Conservation (phyloP, 257 asterid genomes). For the Coffea eugenioides region DNA sequence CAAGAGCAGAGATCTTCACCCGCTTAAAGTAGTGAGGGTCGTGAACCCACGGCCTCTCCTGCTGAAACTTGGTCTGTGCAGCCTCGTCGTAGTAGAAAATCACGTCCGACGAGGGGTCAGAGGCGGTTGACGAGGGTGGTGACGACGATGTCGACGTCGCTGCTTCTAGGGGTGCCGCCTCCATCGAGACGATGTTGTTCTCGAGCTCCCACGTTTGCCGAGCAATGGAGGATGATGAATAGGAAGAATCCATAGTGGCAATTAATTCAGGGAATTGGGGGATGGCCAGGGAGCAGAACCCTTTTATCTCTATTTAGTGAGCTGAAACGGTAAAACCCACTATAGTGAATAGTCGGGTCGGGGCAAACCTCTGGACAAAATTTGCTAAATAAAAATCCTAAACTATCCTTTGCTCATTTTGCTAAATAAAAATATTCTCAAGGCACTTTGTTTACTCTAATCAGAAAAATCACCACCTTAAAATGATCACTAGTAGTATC, state of each 20-base stretch:
- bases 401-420: too few relatives aligned
- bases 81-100: constrained; percentile 82
- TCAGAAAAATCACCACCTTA: too few relatives aligned
- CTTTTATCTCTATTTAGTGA: too few relatives aligned
- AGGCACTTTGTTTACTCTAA: too few relatives aligned
- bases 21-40: constrained; percentile 99
- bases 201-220: constrained; percentile 35
- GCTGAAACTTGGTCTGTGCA: constrained; percentile 75
- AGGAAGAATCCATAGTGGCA: constrained; percentile 16
- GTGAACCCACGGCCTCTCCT: constrained; percentile 83
- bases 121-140: not conserved
- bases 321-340: not conserved
- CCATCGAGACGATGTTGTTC: constrained; percentile 22
- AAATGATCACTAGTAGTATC: too few relatives aligned
- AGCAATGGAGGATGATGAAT: constrained; percentile 23
- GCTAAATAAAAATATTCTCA: too few relatives aligned
- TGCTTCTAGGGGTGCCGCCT: not conserved
- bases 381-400: too few relatives aligned
- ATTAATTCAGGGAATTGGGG: too few relatives aligned
- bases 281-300: not conserved
- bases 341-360: too few relatives aligned
- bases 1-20: constrained; percentile 90
- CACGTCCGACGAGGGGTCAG: constrained; percentile 63
- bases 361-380: too few relatives aligned
- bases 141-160: constrained; percentile 7